Evolutionary conservation across 495 filamentous ascomycete species (phyloP).

Genomic region (Neurospora hispaniola): DNA sequence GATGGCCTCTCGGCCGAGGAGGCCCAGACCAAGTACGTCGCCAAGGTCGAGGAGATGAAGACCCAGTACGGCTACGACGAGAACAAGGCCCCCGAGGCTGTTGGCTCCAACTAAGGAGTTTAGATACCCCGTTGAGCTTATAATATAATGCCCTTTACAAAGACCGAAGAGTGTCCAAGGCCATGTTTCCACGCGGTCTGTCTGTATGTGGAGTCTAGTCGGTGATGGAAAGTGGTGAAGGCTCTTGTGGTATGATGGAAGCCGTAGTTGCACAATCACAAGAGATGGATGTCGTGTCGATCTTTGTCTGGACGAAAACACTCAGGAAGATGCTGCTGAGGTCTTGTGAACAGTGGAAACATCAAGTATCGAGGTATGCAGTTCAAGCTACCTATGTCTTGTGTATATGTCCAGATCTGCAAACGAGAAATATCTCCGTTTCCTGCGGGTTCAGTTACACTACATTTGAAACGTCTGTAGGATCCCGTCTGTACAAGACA

Average conservation of each 20-base stretch:
- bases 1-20: constrained; percentile 46
- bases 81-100: constrained; percentile 43
- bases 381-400: neutral
- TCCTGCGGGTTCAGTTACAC: neutral
- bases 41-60: constrained; percentile 59
- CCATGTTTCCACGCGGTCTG: neutral
- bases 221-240: neutral
- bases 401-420: neutral
- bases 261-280: neutral
- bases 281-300: neutral
- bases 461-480: neutral
- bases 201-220: neutral
- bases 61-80: constrained; percentile 50
- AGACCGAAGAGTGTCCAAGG: neutral
- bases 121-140: constrained; percentile 1
- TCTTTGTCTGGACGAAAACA: neutral
- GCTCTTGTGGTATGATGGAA: neutral
- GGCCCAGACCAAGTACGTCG: constrained; percentile 68
- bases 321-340: neutral
- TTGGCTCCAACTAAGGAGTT: constrained; percentile 19
- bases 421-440: neutral
- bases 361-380: neutral
- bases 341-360: neutral
- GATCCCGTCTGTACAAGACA: neutral
- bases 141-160: neutral